phyloP scores from a whole-genome alignment of 2,329 filamentous ascomycete genomes.

The Tolypocladium amazonense region DNA sequence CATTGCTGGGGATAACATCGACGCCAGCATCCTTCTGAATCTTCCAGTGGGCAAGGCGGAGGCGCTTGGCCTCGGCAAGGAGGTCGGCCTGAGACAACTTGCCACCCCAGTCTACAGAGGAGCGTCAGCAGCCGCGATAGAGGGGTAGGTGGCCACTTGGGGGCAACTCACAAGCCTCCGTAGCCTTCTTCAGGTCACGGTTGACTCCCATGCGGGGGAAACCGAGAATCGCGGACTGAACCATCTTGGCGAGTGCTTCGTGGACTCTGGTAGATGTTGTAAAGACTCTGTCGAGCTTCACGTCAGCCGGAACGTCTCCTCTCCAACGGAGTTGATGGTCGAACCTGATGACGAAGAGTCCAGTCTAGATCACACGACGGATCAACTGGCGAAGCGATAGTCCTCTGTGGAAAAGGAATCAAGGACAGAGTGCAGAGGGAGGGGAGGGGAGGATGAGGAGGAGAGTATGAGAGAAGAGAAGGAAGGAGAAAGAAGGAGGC shows the following conservation, averaged over 20 bases:
- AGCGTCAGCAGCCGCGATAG: conserved; percentile 13
- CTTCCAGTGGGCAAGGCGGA: conserved; percentile 96
- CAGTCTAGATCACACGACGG: neutral
- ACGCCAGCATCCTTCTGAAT: conserved; percentile 98
- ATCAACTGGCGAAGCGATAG: neutral
- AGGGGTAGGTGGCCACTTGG: conserved; percentile 10
- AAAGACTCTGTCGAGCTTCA: neutral
- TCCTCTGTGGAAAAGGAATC: conserved; percentile 5
- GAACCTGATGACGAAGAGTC: neutral
- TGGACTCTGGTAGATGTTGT: neutral
- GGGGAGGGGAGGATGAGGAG: conserved; percentile 11
- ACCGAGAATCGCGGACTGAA: conserved; percentile 74
- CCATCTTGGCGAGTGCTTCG: conserved; percentile 38
- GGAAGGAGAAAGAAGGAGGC: conserved; percentile 10
- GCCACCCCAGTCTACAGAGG: conserved; percentile 60
- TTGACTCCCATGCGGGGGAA: conserved; percentile 98
- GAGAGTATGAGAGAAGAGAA: conserved; percentile 5
- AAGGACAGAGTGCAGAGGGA: conserved; percentile 4
- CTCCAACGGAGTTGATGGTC: neutral
- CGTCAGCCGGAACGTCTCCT: neutral
- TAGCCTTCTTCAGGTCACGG: conserved; percentile 99
- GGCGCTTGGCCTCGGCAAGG: conserved; percentile 88
- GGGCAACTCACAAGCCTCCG: conserved; percentile 68
- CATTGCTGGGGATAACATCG: conserved; percentile 96
- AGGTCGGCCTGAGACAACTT: conserved; percentile 91